Base-by-base conservation (phyloP, 73 alveolate species). In the Paramecium pentaurelia region DNA sequence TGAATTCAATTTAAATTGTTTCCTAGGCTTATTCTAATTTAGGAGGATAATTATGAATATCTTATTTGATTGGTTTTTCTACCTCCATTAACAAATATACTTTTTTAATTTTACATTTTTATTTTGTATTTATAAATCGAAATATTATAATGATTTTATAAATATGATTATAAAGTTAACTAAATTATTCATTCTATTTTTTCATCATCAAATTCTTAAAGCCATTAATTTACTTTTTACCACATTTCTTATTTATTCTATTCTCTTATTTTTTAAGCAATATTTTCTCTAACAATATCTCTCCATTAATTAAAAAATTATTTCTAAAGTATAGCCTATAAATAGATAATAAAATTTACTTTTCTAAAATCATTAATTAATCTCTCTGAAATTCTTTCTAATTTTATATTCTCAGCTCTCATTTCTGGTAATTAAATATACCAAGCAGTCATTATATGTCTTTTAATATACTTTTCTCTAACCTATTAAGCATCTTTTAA, bases 361-460 rank as follows among this genome's bases (percentile, higher is more conserved):
- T 20, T 80, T 42, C 91, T 22, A 47, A 80, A 80, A 14, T 80
- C 71, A 20, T 45, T 47, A 40, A 80, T 51, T 25, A 80, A 27
- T 80, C 58, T 45, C 14, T 80, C 37, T 4, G 44, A 27, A 18
- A 5, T 36, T 25, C 45, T 44, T 25, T 80, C 91, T 1, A 80
- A 8, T 45, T 80, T 40, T 9, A 80, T 28, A 44, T 80, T 80
- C 49, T 80, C 91, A 20, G 73, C 71, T 45, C 42, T 27, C 58
- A 80, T 16, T 14, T 80, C 44, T 80, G 91, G 91, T 6, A 80
- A 11, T 80, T 80, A 47, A 8, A 80, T 47, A 80, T 45, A 80
- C 91, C 91, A 80, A 44, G 91, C 91, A 44, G 91, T 80, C 71
- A 80, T 42, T 20, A 80, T 22, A 27, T 47, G 34, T 80, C 91